phyloP scores from a whole-genome alignment of 106 monocot genomes.

The Acanthochlamys bracteata region DNA sequence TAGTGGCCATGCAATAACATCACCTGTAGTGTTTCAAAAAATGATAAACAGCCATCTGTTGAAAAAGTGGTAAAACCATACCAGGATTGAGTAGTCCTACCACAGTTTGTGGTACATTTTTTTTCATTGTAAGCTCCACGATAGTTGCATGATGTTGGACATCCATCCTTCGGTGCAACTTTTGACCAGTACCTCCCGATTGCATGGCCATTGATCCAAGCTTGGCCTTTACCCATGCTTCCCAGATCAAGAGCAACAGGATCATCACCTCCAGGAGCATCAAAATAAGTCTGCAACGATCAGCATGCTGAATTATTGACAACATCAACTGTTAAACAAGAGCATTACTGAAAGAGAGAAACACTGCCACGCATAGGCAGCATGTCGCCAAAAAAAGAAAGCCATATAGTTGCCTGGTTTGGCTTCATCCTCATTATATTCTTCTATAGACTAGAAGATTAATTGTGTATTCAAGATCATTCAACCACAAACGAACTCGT shows the following conservation, averaged over 20 bases:
- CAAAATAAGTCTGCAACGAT: constrained; percentile 65
- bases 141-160: constrained; percentile 59
- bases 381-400: too few species aligned
- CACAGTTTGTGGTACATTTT: constrained; percentile 85
- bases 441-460: too few species aligned
- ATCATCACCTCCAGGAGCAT: constrained; percentile 66
- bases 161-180: constrained; percentile 69
- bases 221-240: constrained; percentile 91
- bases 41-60: too few species aligned
- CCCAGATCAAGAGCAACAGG: constrained; percentile 69
- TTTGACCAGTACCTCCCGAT: constrained; percentile 90
- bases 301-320: neutral
- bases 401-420: too few species aligned
- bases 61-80: constrained; percentile 9
- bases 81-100: constrained; percentile 75
- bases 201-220: constrained; percentile 88
- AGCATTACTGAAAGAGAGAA: too few species aligned
- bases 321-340: neutral
- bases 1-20: too few species aligned
- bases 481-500: too few species aligned
- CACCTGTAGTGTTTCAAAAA: too few species aligned
- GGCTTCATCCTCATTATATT: too few species aligned
- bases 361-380: too few species aligned
- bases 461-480: too few species aligned
- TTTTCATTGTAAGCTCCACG: constrained; percentile 73